A percentile compares a stretch with the other conserved stretches of the same genome.
These are phyloP conservation scores for Croton setiger DNA, from an alignment of 441 rosid genomes.

Conservation along the genomic window DNA sequence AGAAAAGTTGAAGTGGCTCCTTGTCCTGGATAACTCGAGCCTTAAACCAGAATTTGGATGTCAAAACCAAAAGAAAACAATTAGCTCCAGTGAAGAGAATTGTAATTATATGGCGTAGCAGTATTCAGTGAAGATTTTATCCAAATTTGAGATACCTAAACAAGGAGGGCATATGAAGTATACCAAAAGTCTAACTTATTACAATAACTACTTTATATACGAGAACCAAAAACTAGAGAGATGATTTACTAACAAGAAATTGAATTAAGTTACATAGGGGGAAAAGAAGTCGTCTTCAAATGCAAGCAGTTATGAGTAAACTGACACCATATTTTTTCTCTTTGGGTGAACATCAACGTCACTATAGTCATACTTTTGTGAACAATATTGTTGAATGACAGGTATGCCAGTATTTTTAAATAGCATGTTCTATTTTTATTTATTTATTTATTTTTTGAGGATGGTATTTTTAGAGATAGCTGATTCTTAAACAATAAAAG, in stretches of 20 bases:
- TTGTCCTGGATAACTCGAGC: conserved; percentile 67
- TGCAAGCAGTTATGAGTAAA: not conserved
- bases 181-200: not conserved
- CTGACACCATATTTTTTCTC: not conserved
- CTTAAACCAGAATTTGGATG: conserved; percentile 35
- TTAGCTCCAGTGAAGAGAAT: conserved; percentile 10
- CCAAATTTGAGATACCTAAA: not conserved
- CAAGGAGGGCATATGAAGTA: not conserved
- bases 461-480: no score
- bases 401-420: not conserved
- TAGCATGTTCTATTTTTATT: no score
- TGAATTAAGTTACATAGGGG: not conserved
- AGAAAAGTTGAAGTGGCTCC: conserved; percentile 72
- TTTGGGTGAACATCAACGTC: not conserved
- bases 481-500: not conserved
- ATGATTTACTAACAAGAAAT: not conserved
- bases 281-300: not conserved
- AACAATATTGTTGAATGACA: conserved; percentile 4
- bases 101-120: not conserved
- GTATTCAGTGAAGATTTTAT: not conserved
- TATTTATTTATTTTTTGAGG: no score
- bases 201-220: not conserved
- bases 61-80: conserved; percentile 7
- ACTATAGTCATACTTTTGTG: not conserved
- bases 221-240: not conserved